These are phyloP conservation scores for Hymenotorrendiella dingleyae DNA, from an alignment of 2,329 filamentous ascomycete species.

Conservation along the genomic window DNA sequence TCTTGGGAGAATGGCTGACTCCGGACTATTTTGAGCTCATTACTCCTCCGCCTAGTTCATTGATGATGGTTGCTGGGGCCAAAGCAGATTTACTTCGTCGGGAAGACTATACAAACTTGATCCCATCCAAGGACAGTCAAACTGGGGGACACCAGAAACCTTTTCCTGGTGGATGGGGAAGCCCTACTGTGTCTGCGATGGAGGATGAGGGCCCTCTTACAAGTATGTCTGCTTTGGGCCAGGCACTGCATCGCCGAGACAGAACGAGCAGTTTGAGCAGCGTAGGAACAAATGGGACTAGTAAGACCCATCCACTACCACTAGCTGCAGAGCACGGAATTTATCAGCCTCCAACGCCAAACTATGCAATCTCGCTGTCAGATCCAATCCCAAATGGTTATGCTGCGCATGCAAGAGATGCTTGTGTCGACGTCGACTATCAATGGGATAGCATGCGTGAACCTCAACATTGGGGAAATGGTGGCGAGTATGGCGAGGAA, in stretches of 20 bases:
- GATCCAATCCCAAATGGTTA: slow-evolving; percentile 83
- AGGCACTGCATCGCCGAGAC: slow-evolving; percentile 26
- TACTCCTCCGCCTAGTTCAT: slow-evolving; percentile 77
- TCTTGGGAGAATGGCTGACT: slow-evolving; percentile 91
- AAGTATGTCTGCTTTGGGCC: slow-evolving; percentile 21
- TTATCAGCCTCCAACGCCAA: slow-evolving; percentile 73
- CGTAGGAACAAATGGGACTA: slow-evolving; percentile 24
- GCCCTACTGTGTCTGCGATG: slow-evolving; percentile 22
- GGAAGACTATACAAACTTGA: slow-evolving; percentile 55
- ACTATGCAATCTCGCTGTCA: slow-evolving; percentile 74
- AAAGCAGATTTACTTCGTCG: slow-evolving; percentile 80
- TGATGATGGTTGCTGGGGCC: slow-evolving; percentile 80
- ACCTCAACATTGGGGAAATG: slow-evolving; percentile 77
- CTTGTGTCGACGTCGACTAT: slow-evolving; percentile 81
- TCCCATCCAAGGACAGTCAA: slow-evolving; percentile 18
- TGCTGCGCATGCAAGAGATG: slow-evolving; percentile 82
- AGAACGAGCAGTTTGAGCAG: slow-evolving; percentile 31
- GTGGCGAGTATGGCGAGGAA: slow-evolving; percentile 84
- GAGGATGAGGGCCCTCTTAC: slow-evolving; percentile 22
- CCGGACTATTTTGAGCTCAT: slow-evolving; percentile 92
- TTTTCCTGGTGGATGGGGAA: slow-evolving; percentile 34
- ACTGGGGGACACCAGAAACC: slow-evolving; percentile 29
- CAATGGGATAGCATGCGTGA: slow-evolving; percentile 90
- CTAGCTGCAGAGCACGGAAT: slow-evolving; percentile 28
- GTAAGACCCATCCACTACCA: slow-evolving; percentile 13